phyloP scores from a whole-genome alignment of 2,329 filamentous ascomycete genomes.

The Cercospora sesami region DNA sequence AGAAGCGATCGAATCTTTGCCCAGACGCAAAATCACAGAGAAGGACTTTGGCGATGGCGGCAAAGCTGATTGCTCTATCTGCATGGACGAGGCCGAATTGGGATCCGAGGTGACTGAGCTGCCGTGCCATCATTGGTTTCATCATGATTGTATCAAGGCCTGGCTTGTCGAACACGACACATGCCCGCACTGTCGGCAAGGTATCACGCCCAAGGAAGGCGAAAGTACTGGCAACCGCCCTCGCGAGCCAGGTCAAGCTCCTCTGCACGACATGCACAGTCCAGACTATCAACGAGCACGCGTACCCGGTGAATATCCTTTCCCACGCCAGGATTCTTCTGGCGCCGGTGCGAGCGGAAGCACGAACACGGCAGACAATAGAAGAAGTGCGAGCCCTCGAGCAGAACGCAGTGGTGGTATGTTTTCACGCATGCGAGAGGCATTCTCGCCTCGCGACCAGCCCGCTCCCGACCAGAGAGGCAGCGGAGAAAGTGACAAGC shows the following conservation, averaged over 20 bases:
- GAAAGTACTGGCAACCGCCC: slow-evolving; percentile 24
- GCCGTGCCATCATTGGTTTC: slow-evolving; percentile 93
- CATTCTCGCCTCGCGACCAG: slow-evolving; percentile 28
- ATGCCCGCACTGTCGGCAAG: slow-evolving; percentile 75
- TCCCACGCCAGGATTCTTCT: slow-evolving; percentile 22
- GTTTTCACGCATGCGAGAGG: slow-evolving; percentile 39
- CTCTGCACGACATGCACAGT: slow-evolving; percentile 35
- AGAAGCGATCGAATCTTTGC: slow-evolving; percentile 70
- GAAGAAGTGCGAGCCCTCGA: slow-evolving; percentile 19
- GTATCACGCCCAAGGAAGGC: slow-evolving; percentile 46
- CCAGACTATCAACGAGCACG: slow-evolving; percentile 29
- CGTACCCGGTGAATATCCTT: slow-evolving; percentile 28
- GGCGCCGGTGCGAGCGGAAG: slow-evolving; percentile 25
- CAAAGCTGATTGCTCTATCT: slow-evolving; percentile 83
- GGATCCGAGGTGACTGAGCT: slow-evolving; percentile 74
- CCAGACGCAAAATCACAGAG: slow-evolving; percentile 66
- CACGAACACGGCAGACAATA: slow-evolving; percentile 26
- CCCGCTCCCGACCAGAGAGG: slow-evolving; percentile 12
- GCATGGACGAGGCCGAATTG: slow-evolving; percentile 78
- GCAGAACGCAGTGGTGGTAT: slow-evolving; percentile 27
- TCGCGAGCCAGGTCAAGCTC: slow-evolving; percentile 33
- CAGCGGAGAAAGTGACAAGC: not conserved
- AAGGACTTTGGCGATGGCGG: slow-evolving; percentile 69
- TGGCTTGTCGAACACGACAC: slow-evolving; percentile 93
- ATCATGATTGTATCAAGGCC: slow-evolving; percentile 73